A percentile compares a stretch with the other conserved stretches of the same genome.
Conservation (phyloP, 129 eudicot genomes). For the Lactuca saligna region DNA sequence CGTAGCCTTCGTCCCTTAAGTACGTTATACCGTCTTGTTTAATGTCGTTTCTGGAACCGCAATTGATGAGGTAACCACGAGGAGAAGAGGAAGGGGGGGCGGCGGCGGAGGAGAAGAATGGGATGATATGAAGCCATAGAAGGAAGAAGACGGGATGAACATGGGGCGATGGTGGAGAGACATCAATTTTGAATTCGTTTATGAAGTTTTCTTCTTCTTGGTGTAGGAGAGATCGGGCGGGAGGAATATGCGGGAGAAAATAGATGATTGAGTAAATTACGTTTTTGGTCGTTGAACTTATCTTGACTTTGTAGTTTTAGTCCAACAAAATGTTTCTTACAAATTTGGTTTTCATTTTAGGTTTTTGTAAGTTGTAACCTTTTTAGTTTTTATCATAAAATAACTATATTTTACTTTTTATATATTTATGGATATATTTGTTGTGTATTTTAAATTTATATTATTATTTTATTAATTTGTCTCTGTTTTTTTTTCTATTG, state of each 20-base stretch:
- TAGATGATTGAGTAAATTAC: no score
- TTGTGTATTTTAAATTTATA: no score
- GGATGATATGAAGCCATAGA: constrained; percentile 54
- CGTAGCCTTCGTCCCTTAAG: constrained; percentile 47
- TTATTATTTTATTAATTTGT: no score
- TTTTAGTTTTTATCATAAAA: no score
- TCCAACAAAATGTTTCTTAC: no score
- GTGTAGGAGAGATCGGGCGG: background rate
- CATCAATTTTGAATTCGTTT: constrained; percentile 5
- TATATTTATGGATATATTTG: no score
- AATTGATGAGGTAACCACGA: constrained; percentile 61
- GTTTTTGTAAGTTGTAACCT: no score
- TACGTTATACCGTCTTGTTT: constrained; percentile 49
- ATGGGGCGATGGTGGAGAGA: constrained; percentile 36
- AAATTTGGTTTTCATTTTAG: no score
- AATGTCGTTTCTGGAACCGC: constrained; percentile 53
- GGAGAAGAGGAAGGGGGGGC: constrained; percentile 16
- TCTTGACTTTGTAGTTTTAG: no score
- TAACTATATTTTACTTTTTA: no score
- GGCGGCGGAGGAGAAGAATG: constrained; percentile 34
- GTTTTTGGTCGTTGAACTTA: no score
- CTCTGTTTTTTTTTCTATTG: no score
- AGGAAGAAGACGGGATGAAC: constrained; percentile 52
- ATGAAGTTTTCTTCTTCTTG: background rate
- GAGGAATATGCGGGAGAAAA: background rate